phyloP scores from a whole-genome alignment of 2,329 filamentous ascomycete genomes.

The Fusarium albosuccineum region DNA sequence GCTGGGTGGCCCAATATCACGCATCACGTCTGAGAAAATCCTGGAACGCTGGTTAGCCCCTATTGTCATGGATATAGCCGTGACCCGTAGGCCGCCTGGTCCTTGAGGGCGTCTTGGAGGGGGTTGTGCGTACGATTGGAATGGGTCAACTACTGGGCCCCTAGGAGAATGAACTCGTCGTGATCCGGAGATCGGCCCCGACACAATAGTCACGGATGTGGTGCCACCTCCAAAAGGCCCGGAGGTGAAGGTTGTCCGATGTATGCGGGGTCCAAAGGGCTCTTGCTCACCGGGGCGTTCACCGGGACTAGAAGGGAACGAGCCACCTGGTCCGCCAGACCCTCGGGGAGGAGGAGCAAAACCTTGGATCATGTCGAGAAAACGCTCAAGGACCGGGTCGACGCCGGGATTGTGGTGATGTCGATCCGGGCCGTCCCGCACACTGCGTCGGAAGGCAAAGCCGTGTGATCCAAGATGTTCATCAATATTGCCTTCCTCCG shows the following conservation, averaged over 20 bases:
- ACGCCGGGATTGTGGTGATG: conserved; percentile 50
- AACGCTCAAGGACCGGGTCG: conserved; percentile 57
- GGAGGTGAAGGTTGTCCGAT: conserved; percentile 55
- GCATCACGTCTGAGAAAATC: conserved; percentile 61
- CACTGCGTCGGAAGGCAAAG: conserved; percentile 56
- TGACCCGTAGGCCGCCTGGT: conserved; percentile 35
- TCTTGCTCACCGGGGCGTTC: conserved; percentile 31
- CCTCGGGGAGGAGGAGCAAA: conserved; percentile 45
- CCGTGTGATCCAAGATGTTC: conserved; percentile 61
- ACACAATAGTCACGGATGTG: conserved; percentile 64
- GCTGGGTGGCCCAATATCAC: conserved; percentile 53
- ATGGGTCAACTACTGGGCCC: conserved; percentile 53
- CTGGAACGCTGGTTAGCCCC: conserved; percentile 56
- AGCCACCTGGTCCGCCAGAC: conserved; percentile 16
- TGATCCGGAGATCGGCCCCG: conserved; percentile 49
- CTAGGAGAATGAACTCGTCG: conserved; percentile 30
- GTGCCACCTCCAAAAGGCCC: conserved; percentile 56
- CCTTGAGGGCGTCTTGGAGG: conserved; percentile 20
- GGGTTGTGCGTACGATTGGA: conserved; percentile 61
- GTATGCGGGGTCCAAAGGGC: conserved; percentile 48
- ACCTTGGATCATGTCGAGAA: conserved; percentile 59
- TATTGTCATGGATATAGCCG: conserved; percentile 33
- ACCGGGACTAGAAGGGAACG: conserved; percentile 29
- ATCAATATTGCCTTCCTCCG: conserved; percentile 71
- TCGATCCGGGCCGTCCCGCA: conserved; percentile 44